Percentiles rank a stretch among this genome's conserved stretches.
These are phyloP conservation scores for Schizosaccharomyces lindneri DNA, from an alignment of 805 yeast genomes.

Conservation along the genomic window DNA sequence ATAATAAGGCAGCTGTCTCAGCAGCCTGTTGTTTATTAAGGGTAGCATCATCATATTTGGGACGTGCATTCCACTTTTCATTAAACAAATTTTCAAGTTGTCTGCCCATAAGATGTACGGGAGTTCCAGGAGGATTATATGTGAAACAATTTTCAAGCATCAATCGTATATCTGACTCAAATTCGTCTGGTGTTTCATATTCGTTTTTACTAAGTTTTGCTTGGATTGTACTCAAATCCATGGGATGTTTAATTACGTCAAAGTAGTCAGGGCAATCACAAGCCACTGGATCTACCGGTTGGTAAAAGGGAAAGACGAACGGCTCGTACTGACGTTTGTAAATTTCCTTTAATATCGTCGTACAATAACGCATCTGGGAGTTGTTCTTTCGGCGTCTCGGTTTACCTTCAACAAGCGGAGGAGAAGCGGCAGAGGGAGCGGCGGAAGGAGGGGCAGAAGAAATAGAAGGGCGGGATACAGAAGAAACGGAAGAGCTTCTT, in stretches of 20 bases:
- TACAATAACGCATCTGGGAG: conserved; percentile 69
- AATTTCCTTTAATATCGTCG: conserved; percentile 58
- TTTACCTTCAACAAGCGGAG: conserved; percentile 68
- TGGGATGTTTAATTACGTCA: conserved; percentile 70
- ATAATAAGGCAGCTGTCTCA: conserved; percentile 10
- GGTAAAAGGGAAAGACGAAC: conserved; percentile 70
- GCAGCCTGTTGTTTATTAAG: conserved; percentile 15
- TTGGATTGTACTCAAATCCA: conserved; percentile 77
- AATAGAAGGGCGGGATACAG: neutral
- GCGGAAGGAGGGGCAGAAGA: conserved; percentile 16
- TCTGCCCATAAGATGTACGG: conserved; percentile 89
- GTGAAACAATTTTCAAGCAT: conserved; percentile 73
- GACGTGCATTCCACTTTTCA: conserved; percentile 69
- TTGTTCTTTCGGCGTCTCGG: conserved; percentile 84
- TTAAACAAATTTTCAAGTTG: conserved; percentile 66
- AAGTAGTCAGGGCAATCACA: conserved; percentile 75
- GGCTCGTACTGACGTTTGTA: conserved; percentile 59
- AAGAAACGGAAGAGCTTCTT: neutral
- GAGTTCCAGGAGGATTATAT: conserved; percentile 92
- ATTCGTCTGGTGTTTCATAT: conserved; percentile 70
- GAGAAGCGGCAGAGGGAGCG: conserved; percentile 90
- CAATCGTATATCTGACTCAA: conserved; percentile 57
- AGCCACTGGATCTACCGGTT: conserved; percentile 89
- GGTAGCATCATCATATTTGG: conserved; percentile 13
- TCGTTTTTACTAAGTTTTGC: conserved; percentile 62